phyloP scores from a whole-genome alignment of 2,329 filamentous ascomycete genomes.

The Ophiostoma sp. region DNA sequence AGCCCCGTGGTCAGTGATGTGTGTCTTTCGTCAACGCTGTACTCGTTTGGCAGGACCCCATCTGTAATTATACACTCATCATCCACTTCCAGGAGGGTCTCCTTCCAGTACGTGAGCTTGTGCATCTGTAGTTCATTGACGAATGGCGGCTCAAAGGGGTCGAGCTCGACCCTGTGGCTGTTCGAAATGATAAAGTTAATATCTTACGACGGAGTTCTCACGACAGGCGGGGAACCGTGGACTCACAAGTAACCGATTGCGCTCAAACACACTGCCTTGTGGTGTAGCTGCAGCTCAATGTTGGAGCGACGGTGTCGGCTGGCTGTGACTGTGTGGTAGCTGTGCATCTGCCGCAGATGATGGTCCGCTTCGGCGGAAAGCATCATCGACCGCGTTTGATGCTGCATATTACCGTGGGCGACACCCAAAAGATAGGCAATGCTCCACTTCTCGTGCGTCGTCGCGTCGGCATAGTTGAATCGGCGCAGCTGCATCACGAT shows the following conservation, averaged over 20 bases:
- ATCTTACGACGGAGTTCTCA: too few relatives aligned
- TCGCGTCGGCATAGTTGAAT: background rate
- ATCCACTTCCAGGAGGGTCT: background rate
- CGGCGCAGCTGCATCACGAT: conserved; percentile 1
- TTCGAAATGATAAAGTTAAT: too few relatives aligned
- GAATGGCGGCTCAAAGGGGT: background rate
- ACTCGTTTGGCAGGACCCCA: background rate
- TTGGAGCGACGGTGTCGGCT: background rate
- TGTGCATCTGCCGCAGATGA: background rate
- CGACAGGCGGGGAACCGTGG: too few relatives aligned
- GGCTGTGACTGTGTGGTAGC: background rate
- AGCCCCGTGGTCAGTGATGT: background rate
- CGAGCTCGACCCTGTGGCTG: background rate
- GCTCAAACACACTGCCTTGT: background rate
- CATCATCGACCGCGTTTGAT: background rate
- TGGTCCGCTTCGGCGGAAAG: background rate
- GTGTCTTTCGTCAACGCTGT: too few relatives aligned
- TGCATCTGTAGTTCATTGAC: background rate
- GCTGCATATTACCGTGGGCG: background rate
- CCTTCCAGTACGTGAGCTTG: background rate
- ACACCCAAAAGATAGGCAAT: background rate
- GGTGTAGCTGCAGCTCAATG: background rate
- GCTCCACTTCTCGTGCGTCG: conserved; percentile 9
- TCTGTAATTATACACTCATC: background rate
- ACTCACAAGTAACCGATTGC: background rate